These are phyloP conservation scores for Arthrobotrys pseudoclavata DNA, from an alignment of 2,329 filamentous ascomycete genomes.

Conservation along the genomic window DNA sequence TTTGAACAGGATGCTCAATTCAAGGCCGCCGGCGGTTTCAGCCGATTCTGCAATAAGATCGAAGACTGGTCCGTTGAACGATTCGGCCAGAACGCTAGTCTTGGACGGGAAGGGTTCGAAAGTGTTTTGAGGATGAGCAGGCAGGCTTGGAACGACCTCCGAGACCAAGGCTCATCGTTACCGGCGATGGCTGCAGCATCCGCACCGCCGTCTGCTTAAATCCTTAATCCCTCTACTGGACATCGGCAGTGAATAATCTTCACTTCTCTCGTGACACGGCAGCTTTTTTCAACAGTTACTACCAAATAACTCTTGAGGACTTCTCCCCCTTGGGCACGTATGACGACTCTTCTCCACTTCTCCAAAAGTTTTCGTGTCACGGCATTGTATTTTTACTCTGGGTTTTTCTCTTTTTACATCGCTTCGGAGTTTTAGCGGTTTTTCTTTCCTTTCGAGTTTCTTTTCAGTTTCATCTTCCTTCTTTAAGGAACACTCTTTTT, in stretches of 20 bases:
- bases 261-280: constrained; percentile 15
- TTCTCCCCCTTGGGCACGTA: neutral
- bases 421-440: constrained; percentile 52
- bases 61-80: constrained; percentile 90
- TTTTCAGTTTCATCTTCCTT: constrained; percentile 1
- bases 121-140: constrained; percentile 83
- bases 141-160: constrained; percentile 57
- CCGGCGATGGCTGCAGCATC: constrained; percentile 29
- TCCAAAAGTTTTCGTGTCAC: constrained; percentile 32
- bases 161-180: constrained; percentile 45
- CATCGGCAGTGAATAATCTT: neutral
- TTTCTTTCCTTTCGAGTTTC: constrained; percentile 10
- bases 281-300: neutral
- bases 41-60: constrained; percentile 95
- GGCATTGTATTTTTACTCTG: constrained; percentile 9
- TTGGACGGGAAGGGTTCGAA: constrained; percentile 95
- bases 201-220: constrained; percentile 30
- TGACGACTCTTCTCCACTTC: constrained; percentile 24
- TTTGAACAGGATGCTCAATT: constrained; percentile 93
- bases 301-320: neutral
- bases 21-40: constrained; percentile 94
- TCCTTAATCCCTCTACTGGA: neutral
- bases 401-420: constrained; percentile 16
- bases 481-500: neutral
- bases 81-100: constrained; percentile 91